Conservation (phyloP, 2,329 filamentous ascomycete genomes). For the Cordyceps farinosa region DNA sequence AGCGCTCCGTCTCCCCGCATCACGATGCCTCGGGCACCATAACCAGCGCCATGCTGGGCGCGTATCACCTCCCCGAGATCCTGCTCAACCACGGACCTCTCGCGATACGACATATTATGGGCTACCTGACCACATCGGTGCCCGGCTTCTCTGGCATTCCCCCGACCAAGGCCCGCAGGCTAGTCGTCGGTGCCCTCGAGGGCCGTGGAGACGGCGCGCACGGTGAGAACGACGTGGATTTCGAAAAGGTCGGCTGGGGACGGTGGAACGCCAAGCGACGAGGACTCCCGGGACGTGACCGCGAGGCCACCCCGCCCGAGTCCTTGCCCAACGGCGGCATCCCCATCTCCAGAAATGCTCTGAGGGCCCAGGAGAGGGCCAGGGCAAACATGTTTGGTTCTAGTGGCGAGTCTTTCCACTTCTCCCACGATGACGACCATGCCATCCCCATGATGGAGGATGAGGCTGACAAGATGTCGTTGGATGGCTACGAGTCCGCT, state of each 20-base stretch:
- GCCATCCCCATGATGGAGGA: conserved; percentile 64
- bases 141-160: conserved; percentile 89
- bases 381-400: conserved; percentile 51
- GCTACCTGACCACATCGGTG: conserved; percentile 86
- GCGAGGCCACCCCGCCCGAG: conserved; percentile 39
- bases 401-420: conserved; percentile 69
- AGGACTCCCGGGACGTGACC: conserved; percentile 55
- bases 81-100: conserved; percentile 84
- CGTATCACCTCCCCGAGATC: conserved; percentile 85
- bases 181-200: conserved; percentile 91
- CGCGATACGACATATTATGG: conserved; percentile 93
- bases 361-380: conserved; percentile 44
- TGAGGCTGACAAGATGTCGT: conserved; percentile 93
- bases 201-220: conserved; percentile 63
- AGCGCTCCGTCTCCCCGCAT: conserved; percentile 43
- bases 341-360: conserved; percentile 49
- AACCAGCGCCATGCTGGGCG: conserved; percentile 79
- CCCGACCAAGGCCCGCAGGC: conserved; percentile 80
- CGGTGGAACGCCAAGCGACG: conserved; percentile 83
- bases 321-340: conserved; percentile 48
- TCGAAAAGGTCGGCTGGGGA: conserved; percentile 96
- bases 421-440: conserved; percentile 67
- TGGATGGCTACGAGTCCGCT: conserved; percentile 64
- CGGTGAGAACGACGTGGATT: conserved; percentile 70
- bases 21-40: conserved; percentile 77